These are phyloP conservation scores for Fusarium armeniacum DNA, from an alignment of 2,329 filamentous ascomycete species.

Conservation along the genomic window DNA sequence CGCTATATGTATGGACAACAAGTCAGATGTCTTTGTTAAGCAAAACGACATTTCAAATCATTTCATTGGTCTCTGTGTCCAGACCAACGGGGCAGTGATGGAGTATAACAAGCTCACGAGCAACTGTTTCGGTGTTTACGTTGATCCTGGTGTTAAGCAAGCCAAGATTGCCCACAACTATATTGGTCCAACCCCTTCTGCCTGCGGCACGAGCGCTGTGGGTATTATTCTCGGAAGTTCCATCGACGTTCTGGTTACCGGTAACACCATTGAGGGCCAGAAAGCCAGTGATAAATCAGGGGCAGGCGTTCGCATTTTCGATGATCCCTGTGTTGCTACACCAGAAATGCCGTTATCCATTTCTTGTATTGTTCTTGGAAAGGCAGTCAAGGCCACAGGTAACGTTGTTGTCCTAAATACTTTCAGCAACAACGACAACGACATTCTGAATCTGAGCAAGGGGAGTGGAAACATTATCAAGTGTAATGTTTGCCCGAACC, in stretches of 20 bases:
- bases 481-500: conserved; percentile 45
- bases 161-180: conserved; percentile 52
- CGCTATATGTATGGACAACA: conserved; percentile 56
- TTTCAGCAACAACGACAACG: conserved; percentile 50
- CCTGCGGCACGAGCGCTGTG: conserved; percentile 19
- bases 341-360: conserved; percentile 1
- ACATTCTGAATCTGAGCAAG: conserved; percentile 39
- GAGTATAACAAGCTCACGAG: conserved; percentile 53
- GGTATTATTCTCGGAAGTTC: conserved; percentile 52
- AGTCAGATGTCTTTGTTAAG: conserved; percentile 47
- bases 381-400: conserved; percentile 38
- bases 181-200: conserved; percentile 40
- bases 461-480: conserved; percentile 44
- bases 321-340: conserved; percentile 39
- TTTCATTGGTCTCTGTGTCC: conserved; percentile 54
- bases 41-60: conserved; percentile 53
- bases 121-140: conserved; percentile 52
- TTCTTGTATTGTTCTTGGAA: conserved; percentile 29
- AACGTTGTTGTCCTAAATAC: conserved; percentile 52
- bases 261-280: conserved; percentile 50
- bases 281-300: conserved; percentile 33
- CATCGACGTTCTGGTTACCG: conserved; percentile 46
- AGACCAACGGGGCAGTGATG: conserved; percentile 52
- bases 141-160: conserved; percentile 52
- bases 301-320: conserved; percentile 46